Evolutionary conservation across 2,329 filamentous ascomycete genomes (phyloP).

Genomic region (Exophiala aquamarina): DNA sequence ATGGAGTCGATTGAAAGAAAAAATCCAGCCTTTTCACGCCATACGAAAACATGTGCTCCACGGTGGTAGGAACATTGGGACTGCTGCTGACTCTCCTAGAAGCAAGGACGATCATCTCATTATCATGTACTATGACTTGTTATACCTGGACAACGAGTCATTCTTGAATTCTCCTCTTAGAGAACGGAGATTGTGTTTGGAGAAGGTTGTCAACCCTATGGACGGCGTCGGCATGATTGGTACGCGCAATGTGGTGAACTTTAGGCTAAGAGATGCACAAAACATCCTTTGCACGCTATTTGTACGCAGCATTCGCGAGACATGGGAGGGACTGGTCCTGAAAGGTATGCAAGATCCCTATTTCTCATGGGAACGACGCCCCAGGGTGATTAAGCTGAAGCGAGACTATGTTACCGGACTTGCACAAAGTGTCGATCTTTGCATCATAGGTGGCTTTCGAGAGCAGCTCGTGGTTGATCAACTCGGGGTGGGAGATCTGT

Average conservation of each 20-base stretch:
- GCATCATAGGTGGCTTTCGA: conserved; percentile 73
- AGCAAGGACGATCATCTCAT: conserved; percentile 33
- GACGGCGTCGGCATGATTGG: conserved; percentile 67
- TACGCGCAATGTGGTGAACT: conserved; percentile 67
- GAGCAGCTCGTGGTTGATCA: conserved; percentile 62
- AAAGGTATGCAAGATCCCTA: conserved; percentile 77
- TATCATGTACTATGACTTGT: conserved; percentile 61
- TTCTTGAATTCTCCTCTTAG: conserved; percentile 48
- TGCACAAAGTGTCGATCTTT: conserved; percentile 81
- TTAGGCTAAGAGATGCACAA: conserved; percentile 52
- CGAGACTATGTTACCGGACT: conserved; percentile 77
- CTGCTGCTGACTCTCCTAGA: conserved; percentile 61
- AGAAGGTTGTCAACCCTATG: conserved; percentile 53
- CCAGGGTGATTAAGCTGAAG: conserved; percentile 77
- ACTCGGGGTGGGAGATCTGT: conserved; percentile 54
- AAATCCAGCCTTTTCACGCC: conserved; percentile 74
- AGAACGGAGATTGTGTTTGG: conserved; percentile 53
- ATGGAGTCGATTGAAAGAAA: conserved; percentile 65
- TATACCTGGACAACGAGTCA: conserved; percentile 56
- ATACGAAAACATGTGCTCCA: conserved; percentile 77
- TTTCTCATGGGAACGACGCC: conserved; percentile 54
- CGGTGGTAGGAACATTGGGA: conserved; percentile 69
- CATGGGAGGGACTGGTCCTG: conserved; percentile 76
- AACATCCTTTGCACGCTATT: conserved; percentile 64
- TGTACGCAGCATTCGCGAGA: conserved; percentile 62